Percentiles rank a stretch among this genome's conserved stretches.
Conservation (phyloP, 2,329 filamentous ascomycete genomes). For the Dendryphion nanum region DNA sequence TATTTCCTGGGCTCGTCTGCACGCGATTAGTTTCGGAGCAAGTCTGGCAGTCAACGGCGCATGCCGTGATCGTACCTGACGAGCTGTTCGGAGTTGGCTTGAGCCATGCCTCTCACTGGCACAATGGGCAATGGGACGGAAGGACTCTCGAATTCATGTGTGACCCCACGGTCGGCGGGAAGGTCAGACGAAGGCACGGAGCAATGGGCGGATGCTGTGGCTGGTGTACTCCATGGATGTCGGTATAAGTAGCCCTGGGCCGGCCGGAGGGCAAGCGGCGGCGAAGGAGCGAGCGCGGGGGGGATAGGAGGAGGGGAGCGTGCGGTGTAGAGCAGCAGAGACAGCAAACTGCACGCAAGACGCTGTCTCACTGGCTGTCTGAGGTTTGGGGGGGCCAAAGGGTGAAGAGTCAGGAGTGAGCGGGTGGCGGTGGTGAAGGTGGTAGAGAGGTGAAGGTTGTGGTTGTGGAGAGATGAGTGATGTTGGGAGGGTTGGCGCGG, state of each 20-base stretch:
- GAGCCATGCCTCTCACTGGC: slow-evolving; percentile 45
- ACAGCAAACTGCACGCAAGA: slow-evolving; percentile 25
- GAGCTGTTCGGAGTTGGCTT: slow-evolving; percentile 49
- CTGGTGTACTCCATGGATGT: slow-evolving; percentile 56
- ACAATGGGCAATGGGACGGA: slow-evolving; percentile 8
- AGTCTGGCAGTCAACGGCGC: slow-evolving; percentile 1
- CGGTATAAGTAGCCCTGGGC: slow-evolving; percentile 25
- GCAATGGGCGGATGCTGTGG: slow-evolving; percentile 46
- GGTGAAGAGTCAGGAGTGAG: too few species aligned
- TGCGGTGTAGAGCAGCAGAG: slow-evolving; percentile 5
- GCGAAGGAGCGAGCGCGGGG: slow-evolving; percentile 12
- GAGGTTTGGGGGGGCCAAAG: slow-evolving; percentile 13
- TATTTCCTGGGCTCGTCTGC: slow-evolving; percentile 44
- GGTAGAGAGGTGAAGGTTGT: not conserved
- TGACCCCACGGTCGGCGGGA: slow-evolving; percentile 53
- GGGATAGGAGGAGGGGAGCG: not conserved
- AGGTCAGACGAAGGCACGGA: slow-evolving; percentile 59
- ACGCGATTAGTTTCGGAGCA: slow-evolving; percentile 17
- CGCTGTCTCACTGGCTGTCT: slow-evolving; percentile 11
- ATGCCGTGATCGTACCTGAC: slow-evolving; percentile 47
- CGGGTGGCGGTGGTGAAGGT: slow-evolving; percentile 3
- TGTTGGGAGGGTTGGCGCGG: not conserved
- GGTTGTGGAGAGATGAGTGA: not conserved
- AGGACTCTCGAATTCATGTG: slow-evolving; percentile 30
- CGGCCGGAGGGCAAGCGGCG: slow-evolving; percentile 36